These are phyloP conservation scores for Penicillium angulare DNA, from an alignment of 495 filamentous ascomycete species.

Conservation along the genomic window DNA sequence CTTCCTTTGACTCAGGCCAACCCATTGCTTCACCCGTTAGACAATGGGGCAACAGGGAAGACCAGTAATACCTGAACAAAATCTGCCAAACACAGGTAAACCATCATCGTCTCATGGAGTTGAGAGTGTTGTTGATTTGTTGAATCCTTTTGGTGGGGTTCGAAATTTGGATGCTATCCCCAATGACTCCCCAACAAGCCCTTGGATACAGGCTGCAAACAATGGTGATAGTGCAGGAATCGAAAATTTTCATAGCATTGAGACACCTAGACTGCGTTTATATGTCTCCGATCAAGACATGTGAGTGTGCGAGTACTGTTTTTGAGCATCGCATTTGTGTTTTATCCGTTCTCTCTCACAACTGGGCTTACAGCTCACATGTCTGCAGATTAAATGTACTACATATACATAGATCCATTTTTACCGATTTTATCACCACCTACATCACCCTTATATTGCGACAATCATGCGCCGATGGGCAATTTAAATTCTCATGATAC, in stretches of 20 bases:
- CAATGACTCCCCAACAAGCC: not conserved
- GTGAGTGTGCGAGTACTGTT: not conserved
- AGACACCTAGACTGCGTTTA: not conserved
- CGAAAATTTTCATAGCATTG: not conserved
- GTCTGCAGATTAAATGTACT: not conserved
- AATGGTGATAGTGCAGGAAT: not conserved
- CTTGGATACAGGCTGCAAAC: not conserved
- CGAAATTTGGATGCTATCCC: not conserved
- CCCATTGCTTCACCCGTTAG: not conserved
- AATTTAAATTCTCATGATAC: not conserved
- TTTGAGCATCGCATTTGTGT: not conserved
- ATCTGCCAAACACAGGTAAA: not conserved
- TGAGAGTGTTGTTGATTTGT: not conserved
- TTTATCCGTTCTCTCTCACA: too few species aligned
- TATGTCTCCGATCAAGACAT: not conserved
- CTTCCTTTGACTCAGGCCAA: not conserved
- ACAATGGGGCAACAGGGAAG: not conserved
- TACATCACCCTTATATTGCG: not conserved
- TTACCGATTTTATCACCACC: not conserved
- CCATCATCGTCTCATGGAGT: too few species aligned
- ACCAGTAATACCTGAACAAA: not conserved
- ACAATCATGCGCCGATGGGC: not conserved
- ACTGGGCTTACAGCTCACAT: too few species aligned
- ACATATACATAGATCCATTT: not conserved
- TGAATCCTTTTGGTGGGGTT: not conserved